These are phyloP conservation scores for Chara braunii DNA, from an alignment of 139 green algal species.

Conservation along the genomic window DNA sequence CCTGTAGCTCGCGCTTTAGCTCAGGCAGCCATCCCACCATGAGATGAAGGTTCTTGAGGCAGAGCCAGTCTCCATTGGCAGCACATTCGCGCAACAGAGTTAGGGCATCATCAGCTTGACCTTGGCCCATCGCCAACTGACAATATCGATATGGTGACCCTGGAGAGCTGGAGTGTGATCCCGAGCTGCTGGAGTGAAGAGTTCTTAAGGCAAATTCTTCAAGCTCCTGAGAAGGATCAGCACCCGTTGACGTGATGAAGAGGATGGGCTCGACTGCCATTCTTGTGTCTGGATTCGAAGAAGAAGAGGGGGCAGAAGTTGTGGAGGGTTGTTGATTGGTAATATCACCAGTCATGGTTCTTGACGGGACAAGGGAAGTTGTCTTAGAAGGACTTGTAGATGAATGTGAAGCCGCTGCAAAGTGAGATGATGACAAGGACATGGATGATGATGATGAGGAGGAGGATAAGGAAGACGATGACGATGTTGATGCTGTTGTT, in stretches of 20 bases:
- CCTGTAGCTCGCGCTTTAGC: conserved; percentile 62
- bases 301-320: too few relatives aligned
- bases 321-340: too few relatives aligned
- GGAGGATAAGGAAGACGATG: too few relatives aligned
- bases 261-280: conserved; percentile 61
- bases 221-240: conserved; percentile 70
- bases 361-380: too few relatives aligned
- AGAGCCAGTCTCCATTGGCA: conserved; percentile 46
- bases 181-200: background rate
- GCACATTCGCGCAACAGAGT: conserved; percentile 61
- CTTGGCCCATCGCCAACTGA: conserved; percentile 77
- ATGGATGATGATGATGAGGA: too few relatives aligned
- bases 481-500: too few relatives aligned
- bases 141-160: conserved; percentile 45
- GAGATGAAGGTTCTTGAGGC: conserved; percentile 79
- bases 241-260: conserved; percentile 64
- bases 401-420: too few relatives aligned
- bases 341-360: too few relatives aligned
- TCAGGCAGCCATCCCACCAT: conserved; percentile 60
- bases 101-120: conserved; percentile 61
- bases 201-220: conserved; percentile 47
- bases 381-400: too few relatives aligned
- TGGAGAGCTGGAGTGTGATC: conserved; percentile 33
- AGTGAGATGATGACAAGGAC: too few relatives aligned
- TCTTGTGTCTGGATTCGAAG: too few relatives aligned